Evolutionary conservation across 331 rosid genomes (phyloP), one percentile per base, ranked within the genome.

Genomic region (Erythrophleum ivorense): DNA sequence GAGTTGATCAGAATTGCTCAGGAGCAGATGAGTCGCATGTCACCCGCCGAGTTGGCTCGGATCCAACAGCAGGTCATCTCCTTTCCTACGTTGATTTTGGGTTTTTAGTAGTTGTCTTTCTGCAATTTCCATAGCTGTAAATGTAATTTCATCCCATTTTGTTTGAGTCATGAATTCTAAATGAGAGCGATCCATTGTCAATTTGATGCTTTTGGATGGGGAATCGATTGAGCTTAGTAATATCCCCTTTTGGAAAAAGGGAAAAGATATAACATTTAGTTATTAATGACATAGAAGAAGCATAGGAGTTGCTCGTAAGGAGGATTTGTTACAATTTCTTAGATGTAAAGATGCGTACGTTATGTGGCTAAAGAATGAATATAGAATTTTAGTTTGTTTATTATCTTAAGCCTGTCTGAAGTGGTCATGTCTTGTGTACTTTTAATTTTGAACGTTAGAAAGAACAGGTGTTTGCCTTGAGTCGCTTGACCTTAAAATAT

Each of bases 1-100:
- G 99, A 93, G 79, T 45, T 95, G 86, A 83, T 93, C 40, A 80
- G 88, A 79, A 86, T 95, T 60, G 98, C 99, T 82, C 98, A 93
- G 86, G 98, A 95, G 86, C 97, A 93, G 89, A 91, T 95, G 97
- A 92, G 91, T 84, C 99, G 99, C 58, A 95, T 95, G 98, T 91
- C 99, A 3, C 97, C 98, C 0, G 89, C 97, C 9, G 98, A 95
- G 36, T 85, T 93, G 80, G 91, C 98, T 82, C 89, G 87, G 90
- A 93, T 95, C 89, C 99, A 93, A 53, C 92, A 93, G 69, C 98
- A 93, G 98, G 99, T 89, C 6, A 21, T 19, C 41, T 14, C 33
- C 49, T 58, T 36, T 11, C 11, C 38, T 48, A 14, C 24, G 0
- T 33, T 76, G 4, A 3, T 40, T 38, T 13, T 66, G 33, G 21